These are phyloP conservation scores for Russula olivacea DNA, from an alignment of 768 basidiomycete species.

Conservation along the genomic window DNA sequence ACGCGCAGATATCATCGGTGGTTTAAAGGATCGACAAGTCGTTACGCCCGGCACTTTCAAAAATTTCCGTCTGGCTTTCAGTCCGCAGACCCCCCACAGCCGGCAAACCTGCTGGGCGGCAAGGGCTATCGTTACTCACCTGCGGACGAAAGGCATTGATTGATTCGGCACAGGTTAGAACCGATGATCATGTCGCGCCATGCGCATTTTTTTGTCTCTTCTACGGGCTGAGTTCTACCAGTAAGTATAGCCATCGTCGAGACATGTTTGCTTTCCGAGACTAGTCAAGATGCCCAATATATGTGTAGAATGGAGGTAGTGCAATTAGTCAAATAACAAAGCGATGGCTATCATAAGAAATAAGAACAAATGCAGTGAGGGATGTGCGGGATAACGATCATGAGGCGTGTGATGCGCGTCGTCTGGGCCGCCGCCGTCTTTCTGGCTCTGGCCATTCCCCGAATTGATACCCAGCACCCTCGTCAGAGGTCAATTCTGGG, in stretches of 20 bases:
- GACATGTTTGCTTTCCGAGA: not conserved
- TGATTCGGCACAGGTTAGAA: not conserved
- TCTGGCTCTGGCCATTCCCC: constrained; percentile 15
- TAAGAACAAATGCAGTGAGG: not conserved
- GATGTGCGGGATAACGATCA: not conserved
- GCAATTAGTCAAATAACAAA: not conserved
- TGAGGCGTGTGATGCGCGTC: constrained; percentile 6
- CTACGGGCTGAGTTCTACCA: not conserved
- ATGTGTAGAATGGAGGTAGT: not conserved
- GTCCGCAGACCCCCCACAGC: too few relatives aligned
- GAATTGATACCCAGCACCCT: constrained; percentile 10
- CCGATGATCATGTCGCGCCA: not conserved
- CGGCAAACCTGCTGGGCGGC: too few relatives aligned
- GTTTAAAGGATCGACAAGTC: too few relatives aligned
- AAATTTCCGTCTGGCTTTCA: too few relatives aligned
- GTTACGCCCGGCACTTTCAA: too few relatives aligned
- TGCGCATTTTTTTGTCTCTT: not conserved
- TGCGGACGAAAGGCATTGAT: not conserved
- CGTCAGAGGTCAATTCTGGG: constrained; percentile 9
- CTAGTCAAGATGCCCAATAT: not conserved
- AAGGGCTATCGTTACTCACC: too few relatives aligned
- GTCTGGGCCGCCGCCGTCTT: not conserved
- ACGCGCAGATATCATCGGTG: too few relatives aligned
- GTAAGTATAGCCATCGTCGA: not conserved
- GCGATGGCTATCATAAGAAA: not conserved